Evolutionary conservation across 805 yeast species (phyloP).

Genomic region (Maudiozyma saulgeensis): DNA sequence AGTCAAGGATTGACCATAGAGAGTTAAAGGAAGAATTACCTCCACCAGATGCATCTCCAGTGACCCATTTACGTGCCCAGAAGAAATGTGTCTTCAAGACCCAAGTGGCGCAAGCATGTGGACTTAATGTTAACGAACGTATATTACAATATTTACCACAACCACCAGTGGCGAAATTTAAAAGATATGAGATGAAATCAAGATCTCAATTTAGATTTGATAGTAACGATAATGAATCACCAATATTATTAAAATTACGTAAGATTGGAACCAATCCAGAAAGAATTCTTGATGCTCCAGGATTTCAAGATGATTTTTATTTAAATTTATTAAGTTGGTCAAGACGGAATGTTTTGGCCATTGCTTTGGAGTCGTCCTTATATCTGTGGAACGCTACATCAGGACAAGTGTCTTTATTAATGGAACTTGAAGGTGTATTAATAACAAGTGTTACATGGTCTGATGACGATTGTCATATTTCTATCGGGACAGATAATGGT

Average conservation of each 20-base stretch:
- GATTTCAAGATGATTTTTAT: constrained; percentile 85
- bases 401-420: constrained; percentile 63
- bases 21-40: constrained; percentile 33
- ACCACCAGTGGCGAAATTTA: constrained; percentile 51
- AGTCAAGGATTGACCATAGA: constrained; percentile 19
- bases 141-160: constrained; percentile 79
- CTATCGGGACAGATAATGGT: constrained; percentile 80
- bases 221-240: constrained; percentile 4
- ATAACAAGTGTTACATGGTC: constrained; percentile 71
- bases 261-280: constrained; percentile 83
- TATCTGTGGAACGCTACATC: constrained; percentile 88
- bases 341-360: constrained; percentile 65
- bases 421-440: constrained; percentile 38
- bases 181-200: constrained; percentile 21
- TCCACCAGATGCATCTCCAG: constrained; percentile 39
- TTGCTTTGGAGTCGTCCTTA: constrained; percentile 75
- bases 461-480: constrained; percentile 75
- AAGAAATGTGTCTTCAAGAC: constrained; percentile 48
- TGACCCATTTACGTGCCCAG: constrained; percentile 35
- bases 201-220: constrained; percentile 24
- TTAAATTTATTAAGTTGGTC: constrained; percentile 86
- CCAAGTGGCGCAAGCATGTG: constrained; percentile 92
- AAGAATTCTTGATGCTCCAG: constrained; percentile 92
- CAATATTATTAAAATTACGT: constrained; percentile 59
- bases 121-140: constrained; percentile 70